Evolutionary conservation across 2,329 filamentous ascomycete genomes (phyloP), one percentile per base, ranked within the genome.

Genomic region (Diaporthe sp.): DNA sequence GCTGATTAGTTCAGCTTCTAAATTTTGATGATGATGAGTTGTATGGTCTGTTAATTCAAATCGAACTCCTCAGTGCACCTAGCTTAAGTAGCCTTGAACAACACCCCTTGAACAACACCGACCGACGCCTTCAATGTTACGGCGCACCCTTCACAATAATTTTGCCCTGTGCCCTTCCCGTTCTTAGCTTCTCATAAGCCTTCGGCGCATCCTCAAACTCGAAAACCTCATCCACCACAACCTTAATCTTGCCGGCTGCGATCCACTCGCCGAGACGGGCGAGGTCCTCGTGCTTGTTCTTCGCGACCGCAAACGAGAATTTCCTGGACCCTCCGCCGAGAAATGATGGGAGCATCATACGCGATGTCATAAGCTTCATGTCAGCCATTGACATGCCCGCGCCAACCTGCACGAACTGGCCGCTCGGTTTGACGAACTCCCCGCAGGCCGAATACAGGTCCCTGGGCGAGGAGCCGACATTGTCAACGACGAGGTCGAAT

Each of bases 171-270:
- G 88, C 85, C 49, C 88, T 85, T 0, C 88, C 88, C 0, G 84
- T 88, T 82, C 89, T 91, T 79, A 93, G 79, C 80, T 86, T 90
- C 81, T 88, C 87, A 81, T 89, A 91, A 2, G 90, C 92, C 79
- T 88, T 86, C 1, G 87, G 86, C 3, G 86, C 88, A 75, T 93
- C 87, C 62, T 90, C 88, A 80, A 90, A 90, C 15, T 86, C 83
- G 79, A 88, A 92, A 2, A 84, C 83, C 74, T 87, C 84, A 79
- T 92, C 91, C 61, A 93, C 82, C 0, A 90, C 85, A 1, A 87
- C 81, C 82, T 86, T 89, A 37, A 94, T 77, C 80, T 90, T 92
- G 1, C 89, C 90, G 78, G 92, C 88, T 34, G 83, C 81, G 82
- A 93, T 84, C 90, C 88, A 91, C 69, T 84, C 79, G 0, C 82